Conservation (phyloP, 179 eudicot species). For the Beta lomatogona region DNA sequence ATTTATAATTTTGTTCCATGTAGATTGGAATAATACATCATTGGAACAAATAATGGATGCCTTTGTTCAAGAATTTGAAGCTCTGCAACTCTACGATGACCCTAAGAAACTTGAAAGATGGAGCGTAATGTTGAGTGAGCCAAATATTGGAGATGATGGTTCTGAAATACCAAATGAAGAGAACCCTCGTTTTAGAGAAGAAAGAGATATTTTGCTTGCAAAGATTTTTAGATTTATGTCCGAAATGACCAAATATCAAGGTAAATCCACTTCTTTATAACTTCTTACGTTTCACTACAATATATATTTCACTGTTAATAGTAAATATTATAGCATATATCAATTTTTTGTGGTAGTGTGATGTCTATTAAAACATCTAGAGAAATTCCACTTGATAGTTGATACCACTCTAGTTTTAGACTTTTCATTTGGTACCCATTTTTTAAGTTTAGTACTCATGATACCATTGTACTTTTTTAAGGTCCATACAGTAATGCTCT, state of each 20-base stretch:
- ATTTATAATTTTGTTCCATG: background rate
- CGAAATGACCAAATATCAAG: constrained; percentile 70
- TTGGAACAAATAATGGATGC: constrained; percentile 14
- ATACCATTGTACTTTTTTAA: too few species aligned
- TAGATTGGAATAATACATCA: constrained; percentile 9
- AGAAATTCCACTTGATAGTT: too few species aligned
- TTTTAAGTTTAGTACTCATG: too few species aligned
- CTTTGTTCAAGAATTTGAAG: background rate
- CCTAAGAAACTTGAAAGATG: constrained; percentile 44
- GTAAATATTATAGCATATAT: too few species aligned
- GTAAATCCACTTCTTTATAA: constrained; percentile 30
- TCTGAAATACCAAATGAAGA: constrained; percentile 49
- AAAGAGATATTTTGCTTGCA: constrained; percentile 44
- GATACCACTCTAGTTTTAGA: too few species aligned
- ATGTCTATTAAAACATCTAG: background rate
- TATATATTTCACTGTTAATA: too few species aligned
- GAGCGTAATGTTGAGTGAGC: constrained; percentile 53
- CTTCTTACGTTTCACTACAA: too few species aligned
- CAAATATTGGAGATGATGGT: constrained; percentile 51
- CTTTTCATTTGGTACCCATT: too few species aligned
- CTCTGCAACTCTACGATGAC: constrained; percentile 23
- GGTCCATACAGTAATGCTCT: too few species aligned
- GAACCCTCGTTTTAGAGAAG: constrained; percentile 59
- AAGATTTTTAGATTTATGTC: constrained; percentile 54
- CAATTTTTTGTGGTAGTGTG: too few species aligned